Evolutionary conservation across 2,329 filamentous ascomycete species (phyloP).

Genomic region (Pseudocercospora eumusae): DNA sequence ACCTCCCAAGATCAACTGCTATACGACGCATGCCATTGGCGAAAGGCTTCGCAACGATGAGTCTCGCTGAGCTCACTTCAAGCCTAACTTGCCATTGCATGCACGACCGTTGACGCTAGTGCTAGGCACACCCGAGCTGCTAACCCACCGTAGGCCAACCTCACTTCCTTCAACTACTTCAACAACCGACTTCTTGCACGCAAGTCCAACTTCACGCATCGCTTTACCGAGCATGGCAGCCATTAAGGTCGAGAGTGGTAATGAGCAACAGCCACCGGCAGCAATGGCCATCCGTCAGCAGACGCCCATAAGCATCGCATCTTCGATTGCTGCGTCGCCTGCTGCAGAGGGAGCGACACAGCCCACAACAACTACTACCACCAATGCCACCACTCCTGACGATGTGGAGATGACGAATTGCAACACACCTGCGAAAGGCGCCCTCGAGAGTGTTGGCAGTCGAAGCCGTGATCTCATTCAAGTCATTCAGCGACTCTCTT

Average conservation of each 20-base stretch:
- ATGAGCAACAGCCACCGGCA: not conserved
- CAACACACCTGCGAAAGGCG: conserved; percentile 14
- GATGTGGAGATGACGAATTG: conserved; percentile 15
- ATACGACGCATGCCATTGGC: not conserved
- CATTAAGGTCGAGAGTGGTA: conserved; percentile 9
- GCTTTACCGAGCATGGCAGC: not conserved
- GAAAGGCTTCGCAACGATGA: not conserved
- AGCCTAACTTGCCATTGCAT: not conserved
- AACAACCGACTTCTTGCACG: not conserved
- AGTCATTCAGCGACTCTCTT: conserved; percentile 66
- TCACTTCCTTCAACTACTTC: not conserved
- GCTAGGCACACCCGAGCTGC: not conserved
- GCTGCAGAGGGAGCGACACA: conserved; percentile 2
- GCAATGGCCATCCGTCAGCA: conserved; percentile 9
- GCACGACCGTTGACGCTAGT: conserved; percentile 4
- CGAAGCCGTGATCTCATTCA: conserved; percentile 66
- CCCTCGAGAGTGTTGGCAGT: conserved; percentile 58
- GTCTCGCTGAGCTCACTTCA: conserved; percentile 8
- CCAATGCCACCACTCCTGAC: conserved; percentile 11
- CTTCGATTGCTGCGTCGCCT: not conserved
- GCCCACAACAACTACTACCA: not conserved
- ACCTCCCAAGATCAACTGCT: not conserved
- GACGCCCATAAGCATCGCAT: conserved; percentile 4
- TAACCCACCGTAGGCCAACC: not conserved
- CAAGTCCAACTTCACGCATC: conserved; percentile 2